Base-by-base conservation (phyloP, 1,139 yeast species). In the Pichia sp. region DNA sequence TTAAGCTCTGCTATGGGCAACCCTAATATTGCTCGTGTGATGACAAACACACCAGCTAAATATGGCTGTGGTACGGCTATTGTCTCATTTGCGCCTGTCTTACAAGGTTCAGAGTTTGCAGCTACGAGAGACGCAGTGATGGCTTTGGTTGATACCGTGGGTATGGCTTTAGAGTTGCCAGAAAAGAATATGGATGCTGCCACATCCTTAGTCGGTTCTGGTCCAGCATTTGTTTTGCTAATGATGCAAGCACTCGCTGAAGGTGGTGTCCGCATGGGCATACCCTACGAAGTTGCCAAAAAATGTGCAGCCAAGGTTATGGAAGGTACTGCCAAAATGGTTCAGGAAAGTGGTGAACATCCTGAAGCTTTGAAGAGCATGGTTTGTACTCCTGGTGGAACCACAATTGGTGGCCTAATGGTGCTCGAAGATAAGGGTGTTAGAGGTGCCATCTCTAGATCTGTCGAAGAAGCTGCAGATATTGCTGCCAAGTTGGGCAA, bases 31-130 rank as follows among this genome's bases (percentile, higher is more conserved):
- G 89, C 95, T 50, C 82, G 96, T 62, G 96, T 95, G 15, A 92
- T 95, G 96, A 93, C 99, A 57, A 93, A 93, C 72, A 93, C 99
- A 0, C 98, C 99, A 4, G 95, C 97, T 45, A 87, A 85, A 69
- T 85, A 76, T 70, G 97, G 97, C 7, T 82, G 85, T 65, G 99
- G 98, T 51, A 90, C 93, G 79, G 97, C 98, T 7, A 92, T 90
- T 29, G 83, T 93, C 29, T 81, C 93, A 3, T 83, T 85, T 62
- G 76, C 88, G n/a, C 16, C 40, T 7, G 48, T 29, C 4, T 51
- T 56, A 43, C 53, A 49, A 44, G 48, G 32, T 19, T 64, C 72
- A 15, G 73, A 72, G 32, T 81, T 82, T 13, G 74, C 77, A 53
- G 67, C 63, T 6, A 70, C 77, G 53, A 80, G 82, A 63, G 74